phyloP scores from a whole-genome alignment of 2,329 filamentous ascomycete species.

The Fusarium sp. region DNA sequence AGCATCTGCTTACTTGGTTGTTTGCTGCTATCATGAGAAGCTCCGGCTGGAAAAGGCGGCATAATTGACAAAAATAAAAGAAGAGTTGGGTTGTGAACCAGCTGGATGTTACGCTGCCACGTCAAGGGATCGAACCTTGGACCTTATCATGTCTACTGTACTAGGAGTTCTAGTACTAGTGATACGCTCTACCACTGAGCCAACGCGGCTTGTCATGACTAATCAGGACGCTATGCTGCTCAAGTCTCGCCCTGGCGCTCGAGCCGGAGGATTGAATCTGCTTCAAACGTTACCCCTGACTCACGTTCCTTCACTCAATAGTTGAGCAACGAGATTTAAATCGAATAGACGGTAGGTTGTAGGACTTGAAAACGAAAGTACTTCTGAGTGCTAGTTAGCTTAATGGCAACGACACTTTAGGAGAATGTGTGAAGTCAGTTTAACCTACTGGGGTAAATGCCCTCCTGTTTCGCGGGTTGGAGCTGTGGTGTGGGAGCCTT shows the following conservation, averaged over 20 bases:
- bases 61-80: neutral
- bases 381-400: neutral
- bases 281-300: neutral
- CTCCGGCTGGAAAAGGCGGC: neutral
- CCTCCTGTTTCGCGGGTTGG: neutral
- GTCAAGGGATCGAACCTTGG: conserved; percentile 1
- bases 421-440: neutral
- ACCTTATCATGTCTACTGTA: neutral
- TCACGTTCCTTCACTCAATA: neutral
- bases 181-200: conserved; percentile 1
- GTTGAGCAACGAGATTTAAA: neutral
- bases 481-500: neutral
- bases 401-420: neutral
- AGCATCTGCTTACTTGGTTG: neutral
- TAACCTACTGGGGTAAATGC: neutral
- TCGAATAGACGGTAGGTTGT: too few species aligned
- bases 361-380: neutral
- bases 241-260: neutral
- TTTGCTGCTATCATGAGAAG: neutral
- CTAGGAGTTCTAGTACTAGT: neutral
- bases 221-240: neutral
- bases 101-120: neutral
- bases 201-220: neutral
- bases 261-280: neutral
- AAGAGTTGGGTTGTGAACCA: neutral